Evolutionary conservation across 2,329 filamentous ascomycete species (phyloP).

Genomic region (Boeremia lycopersici): DNA sequence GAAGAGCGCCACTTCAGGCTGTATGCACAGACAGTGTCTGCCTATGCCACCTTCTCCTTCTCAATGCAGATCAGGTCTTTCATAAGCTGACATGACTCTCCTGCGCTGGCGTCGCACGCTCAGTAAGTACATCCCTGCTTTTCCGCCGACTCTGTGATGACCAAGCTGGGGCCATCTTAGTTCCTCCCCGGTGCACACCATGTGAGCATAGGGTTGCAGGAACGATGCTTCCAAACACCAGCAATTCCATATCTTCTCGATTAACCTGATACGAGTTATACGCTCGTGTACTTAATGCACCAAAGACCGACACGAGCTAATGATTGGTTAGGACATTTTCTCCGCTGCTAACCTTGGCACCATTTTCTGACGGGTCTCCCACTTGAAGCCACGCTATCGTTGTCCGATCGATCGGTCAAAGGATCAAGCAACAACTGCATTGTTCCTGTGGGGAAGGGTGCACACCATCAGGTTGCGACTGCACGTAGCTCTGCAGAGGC

Average conservation of each 20-base stretch:
- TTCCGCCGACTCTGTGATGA: conserved; percentile 31
- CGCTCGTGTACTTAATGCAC: not conserved
- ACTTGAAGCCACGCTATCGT: not conserved
- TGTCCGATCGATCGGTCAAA: not conserved
- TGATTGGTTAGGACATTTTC: not conserved
- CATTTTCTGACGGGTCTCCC: not conserved
- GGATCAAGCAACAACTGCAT: not conserved
- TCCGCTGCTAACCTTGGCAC: not conserved
- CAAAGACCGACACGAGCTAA: not conserved
- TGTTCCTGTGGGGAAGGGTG: not conserved
- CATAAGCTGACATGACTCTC: not conserved
- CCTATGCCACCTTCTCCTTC: not conserved
- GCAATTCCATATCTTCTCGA: conserved; percentile 37
- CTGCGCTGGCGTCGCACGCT: not conserved
- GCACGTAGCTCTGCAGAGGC: not conserved
- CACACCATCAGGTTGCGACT: not conserved
- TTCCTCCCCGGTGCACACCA: conserved; percentile 18
- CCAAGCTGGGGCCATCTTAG: conserved; percentile 46
- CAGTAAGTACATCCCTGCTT: conserved; percentile 15
- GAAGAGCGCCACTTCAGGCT: not conserved
- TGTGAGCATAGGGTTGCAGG: conserved; percentile 22
- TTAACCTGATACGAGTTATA: conserved; percentile 19
- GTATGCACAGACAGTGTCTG: not conserved
- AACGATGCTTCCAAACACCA: conserved; percentile 32
- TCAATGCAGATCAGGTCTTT: not conserved